Percentiles rank a stretch among this genome's conserved stretches.
phyloP scores from a whole-genome alignment of 2,329 filamentous ascomycete species.

The Pseudogymnoascus sp. region DNA sequence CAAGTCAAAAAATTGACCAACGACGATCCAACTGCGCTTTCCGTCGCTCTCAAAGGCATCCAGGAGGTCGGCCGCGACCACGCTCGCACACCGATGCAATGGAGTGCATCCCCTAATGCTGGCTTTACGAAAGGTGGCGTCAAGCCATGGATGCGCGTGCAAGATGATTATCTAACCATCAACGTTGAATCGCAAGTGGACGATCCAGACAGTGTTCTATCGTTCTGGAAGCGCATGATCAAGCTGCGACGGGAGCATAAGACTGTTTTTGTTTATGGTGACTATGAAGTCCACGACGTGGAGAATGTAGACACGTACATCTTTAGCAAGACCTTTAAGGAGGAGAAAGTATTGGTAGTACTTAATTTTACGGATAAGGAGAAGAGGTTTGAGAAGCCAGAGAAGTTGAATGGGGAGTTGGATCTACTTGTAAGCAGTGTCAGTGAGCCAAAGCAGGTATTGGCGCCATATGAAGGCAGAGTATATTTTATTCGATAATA shows the following conservation, averaged over 20 bases:
- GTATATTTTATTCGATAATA: too few species aligned
- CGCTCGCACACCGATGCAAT: conserved; percentile 10
- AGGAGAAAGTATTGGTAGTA: conserved; percentile 33
- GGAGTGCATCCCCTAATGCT: not conserved
- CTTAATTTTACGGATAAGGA: conserved; percentile 38
- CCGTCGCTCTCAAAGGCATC: not conserved
- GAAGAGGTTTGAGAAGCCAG: too few species aligned
- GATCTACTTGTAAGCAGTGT: too few species aligned
- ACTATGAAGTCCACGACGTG: conserved; percentile 44
- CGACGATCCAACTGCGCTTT: not conserved
- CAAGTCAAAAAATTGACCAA: not conserved
- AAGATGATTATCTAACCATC: conserved; percentile 31
- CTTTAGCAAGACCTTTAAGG: conserved; percentile 34
- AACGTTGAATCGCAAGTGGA: conserved; percentile 48
- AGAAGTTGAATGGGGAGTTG: too few species aligned
- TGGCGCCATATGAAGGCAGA: too few species aligned
- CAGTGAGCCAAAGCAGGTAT: too few species aligned
- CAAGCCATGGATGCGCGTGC: conserved; percentile 11
- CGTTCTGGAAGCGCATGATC: conserved; percentile 26
- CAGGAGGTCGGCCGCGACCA: conserved; percentile 4
- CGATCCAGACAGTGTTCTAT: conserved; percentile 20
- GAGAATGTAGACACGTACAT: conserved; percentile 38
- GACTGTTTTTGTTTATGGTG: conserved; percentile 53
- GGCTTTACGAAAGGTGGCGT: not conserved
- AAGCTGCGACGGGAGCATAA: conserved; percentile 38